Percentiles rank a stretch among this genome's conserved stretches.
Conservation (phyloP, 2,329 filamentous ascomycete genomes). For the Xylaria sp. region DNA sequence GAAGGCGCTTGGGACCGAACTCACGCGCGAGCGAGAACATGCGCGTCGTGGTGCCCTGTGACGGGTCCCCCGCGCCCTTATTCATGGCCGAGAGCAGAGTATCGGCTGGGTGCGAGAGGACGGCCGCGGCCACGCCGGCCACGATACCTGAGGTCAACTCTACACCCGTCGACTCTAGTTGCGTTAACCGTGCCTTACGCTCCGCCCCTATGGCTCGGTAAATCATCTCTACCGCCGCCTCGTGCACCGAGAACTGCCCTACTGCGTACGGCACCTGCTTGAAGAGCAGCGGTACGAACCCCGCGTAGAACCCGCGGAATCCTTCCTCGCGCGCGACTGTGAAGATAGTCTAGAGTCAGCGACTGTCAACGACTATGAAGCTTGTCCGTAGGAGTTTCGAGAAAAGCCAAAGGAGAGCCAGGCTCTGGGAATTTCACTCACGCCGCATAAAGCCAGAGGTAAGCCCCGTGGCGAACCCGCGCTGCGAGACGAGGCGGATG, state of each 20-base stretch:
- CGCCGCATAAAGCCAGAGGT: constrained; percentile 76
- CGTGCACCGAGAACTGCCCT: constrained; percentile 93
- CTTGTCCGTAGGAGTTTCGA: neutral
- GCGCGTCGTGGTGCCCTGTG: constrained; percentile 60
- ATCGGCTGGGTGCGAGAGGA: constrained; percentile 91
- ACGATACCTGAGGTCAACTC: constrained; percentile 89
- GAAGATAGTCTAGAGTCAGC: neutral
- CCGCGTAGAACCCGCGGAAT: constrained; percentile 86
- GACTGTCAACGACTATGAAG: too few relatives aligned
- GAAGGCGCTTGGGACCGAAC: constrained; percentile 61
- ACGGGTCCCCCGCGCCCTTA: constrained; percentile 63
- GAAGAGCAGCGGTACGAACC: constrained; percentile 86
- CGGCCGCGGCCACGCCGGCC: constrained; percentile 87
- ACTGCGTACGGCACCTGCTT: constrained; percentile 95
- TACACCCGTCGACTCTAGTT: constrained; percentile 79
- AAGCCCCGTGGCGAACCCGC: constrained; percentile 79
- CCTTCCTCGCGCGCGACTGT: constrained; percentile 76
- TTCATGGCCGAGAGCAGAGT: constrained; percentile 67
- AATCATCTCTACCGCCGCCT: constrained; percentile 83
- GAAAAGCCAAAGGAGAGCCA: too few relatives aligned
- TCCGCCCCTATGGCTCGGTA: constrained; percentile 74
- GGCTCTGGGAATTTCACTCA: neutral
- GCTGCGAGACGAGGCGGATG: constrained; percentile 83
- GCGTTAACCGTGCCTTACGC: constrained; percentile 74
- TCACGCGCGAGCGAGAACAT: constrained; percentile 64